Evolutionary conservation across 1,139 yeast species (phyloP), one percentile per base, ranked within the genome.

Genomic region (Saccharomyces hybrid): DNA sequence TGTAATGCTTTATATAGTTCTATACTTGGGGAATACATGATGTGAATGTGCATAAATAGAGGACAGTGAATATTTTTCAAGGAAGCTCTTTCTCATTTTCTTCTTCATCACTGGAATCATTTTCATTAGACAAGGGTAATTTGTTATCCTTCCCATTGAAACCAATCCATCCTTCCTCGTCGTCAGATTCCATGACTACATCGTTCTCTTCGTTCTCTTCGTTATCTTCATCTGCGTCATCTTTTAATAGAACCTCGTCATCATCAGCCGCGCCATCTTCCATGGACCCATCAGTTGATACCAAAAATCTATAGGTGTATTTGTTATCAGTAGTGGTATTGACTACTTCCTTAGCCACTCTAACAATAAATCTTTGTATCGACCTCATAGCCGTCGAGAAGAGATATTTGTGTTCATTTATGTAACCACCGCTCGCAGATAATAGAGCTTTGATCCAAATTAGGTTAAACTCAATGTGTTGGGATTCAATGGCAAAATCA

Each of bases 381-480:
- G 87, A 79, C 64, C 95, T 81, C 63, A 90, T 71, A 0, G 88
- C 78, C 54, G 84, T 79, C 5, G 83, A 77, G 64, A 85, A 88
- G 56, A 83, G 80, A 60, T 80, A 84, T 66, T 82, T 84, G 64
- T 86, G 78, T 8, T 71, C 70, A 53, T 81, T 77, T 55, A 95
- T 86, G 68, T 81, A 86, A 56, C 79, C 78, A 9, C 99, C 99
- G 68, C 91, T 98, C 23, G 78, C 72, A 3, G 84, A 76, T 47
- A 93, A 71, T 7, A 90, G 65, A 23, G 78, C 75, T 62, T 83
- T 82, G 48, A 91, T 78, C 99, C 99, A 93, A 13, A 86, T 63
- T 60, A 93, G 71, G 62, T 85, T 83, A 73, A 83, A 90, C 71
- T 95, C 98, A 44, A 91, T 71, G 69, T 93, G 99, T 26, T 83